These are phyloP conservation scores for Elsinoe ampelina DNA, from an alignment of 2,329 filamentous ascomycete species.

Conservation along the genomic window DNA sequence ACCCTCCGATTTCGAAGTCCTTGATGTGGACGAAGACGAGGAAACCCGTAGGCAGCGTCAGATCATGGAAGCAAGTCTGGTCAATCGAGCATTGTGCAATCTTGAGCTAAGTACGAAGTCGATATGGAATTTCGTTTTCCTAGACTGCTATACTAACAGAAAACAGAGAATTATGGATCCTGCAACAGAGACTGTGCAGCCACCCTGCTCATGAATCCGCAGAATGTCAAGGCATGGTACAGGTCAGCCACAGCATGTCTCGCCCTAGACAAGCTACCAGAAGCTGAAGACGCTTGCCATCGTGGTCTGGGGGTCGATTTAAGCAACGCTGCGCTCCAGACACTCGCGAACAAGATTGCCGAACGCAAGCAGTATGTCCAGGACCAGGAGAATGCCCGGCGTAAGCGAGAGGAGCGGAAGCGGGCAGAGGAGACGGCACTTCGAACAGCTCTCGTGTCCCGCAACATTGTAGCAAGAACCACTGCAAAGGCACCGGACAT, in stretches of 20 bases:
- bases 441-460: constrained; percentile 47
- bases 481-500: constrained; percentile 72
- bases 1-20: constrained; percentile 35
- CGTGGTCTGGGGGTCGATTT: constrained; percentile 65
- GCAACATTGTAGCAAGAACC: constrained; percentile 58
- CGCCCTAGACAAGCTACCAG: constrained; percentile 64
- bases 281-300: constrained; percentile 71
- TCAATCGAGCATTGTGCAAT: constrained; percentile 85
- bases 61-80: constrained; percentile 66
- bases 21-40: constrained; percentile 49
- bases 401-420: constrained; percentile 45
- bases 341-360: constrained; percentile 54
- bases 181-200: constrained; percentile 77
- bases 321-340: constrained; percentile 56
- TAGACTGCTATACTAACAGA: constrained; percentile 14
- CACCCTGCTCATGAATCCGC: constrained; percentile 66
- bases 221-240: constrained; percentile 85
- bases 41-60: constrained; percentile 51
- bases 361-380: constrained; percentile 49
- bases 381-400: constrained; percentile 47
- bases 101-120: constrained; percentile 57
- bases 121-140: background rate
- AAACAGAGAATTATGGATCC: constrained; percentile 68
- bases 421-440: constrained; percentile 49
- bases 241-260: constrained; percentile 71